Evolutionary conservation across 805 yeast species (phyloP), one percentile per base, ranked within the genome.

Genomic region (Metschnikowia proteae): DNA sequence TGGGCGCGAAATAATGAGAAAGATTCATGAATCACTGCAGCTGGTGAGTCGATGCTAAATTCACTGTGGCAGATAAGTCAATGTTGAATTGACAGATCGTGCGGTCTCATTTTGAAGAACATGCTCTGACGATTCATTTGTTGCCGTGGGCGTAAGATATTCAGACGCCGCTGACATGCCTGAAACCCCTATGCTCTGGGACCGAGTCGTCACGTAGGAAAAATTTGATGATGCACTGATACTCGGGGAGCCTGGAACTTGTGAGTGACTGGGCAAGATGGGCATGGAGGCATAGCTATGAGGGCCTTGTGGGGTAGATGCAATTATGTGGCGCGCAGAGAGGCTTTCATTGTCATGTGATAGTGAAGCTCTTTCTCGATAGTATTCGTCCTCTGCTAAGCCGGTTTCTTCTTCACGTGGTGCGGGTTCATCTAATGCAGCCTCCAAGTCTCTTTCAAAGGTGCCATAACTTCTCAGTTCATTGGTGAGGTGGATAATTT

Each of bases 401-500:
- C 17, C 17, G 17, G 17, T 17, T 17, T 27, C 23, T 5, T 28
- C 32, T 13, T 28, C 32, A 13, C 17, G 32, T 13, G 8, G 25
- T 9, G 28, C 3, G 1, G 4, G 23, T 13, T 38, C 41, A 9
- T n/a, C 32, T 9, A 10, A 28, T 9, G 41, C 43, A n/a, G 43
- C 29, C 29, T 52, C 56, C 48, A 52, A 45, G 38, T 52, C 56
- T 5, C 37, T 13, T 7, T 22, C 45, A 23, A 47, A 51, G 10
- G 52, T 48, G n/a, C 53, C 49, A 17, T 48, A 45, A 17, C n/a
- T n/a, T 4, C 33, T n/a, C 7, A 33, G 13, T 13, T 17, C 30
- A 3, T 26, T 30, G 5, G 32, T 41, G 10, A 46, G 27, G 4
- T 32, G 40, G 10, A 51, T 33, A n/a, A 41, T 17, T 39, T 52